Evolutionary conservation across 305 asterid genomes (phyloP).

Genomic region (Rubia tinctorum): DNA sequence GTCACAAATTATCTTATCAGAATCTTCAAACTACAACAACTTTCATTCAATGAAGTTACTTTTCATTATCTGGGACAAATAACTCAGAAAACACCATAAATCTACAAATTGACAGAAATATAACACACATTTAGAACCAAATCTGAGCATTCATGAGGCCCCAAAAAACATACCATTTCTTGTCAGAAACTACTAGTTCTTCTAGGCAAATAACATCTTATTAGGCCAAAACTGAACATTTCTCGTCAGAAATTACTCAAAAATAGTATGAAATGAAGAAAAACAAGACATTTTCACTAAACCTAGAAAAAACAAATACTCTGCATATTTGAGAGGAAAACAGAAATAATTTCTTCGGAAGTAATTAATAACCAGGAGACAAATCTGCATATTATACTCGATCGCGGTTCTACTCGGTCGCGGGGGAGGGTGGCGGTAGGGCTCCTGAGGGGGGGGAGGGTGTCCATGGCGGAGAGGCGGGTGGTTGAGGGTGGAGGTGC

Average conservation of each 20-base stretch:
- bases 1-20: no score
- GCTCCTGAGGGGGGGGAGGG: no score
- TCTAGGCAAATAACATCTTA: not conserved
- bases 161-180: not conserved
- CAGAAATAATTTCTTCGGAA: conserved; percentile 8
- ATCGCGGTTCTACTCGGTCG: no score
- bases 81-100: not conserved
- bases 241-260: not conserved
- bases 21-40: no score
- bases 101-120: not conserved
- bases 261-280: not conserved
- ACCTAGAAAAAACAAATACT: conserved; percentile 11
- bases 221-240: not conserved
- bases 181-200: not conserved
- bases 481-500: no score
- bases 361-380: conserved; percentile 16
- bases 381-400: conserved; percentile 24
- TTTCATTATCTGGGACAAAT: not conserved
- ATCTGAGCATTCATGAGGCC: not conserved
- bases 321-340: not conserved
- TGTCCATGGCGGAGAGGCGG: no score
- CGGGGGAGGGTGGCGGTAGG: no score
- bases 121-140: not conserved
- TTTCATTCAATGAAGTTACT: no score
- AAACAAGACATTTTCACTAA: not conserved